Evolutionary conservation across 345 rosid genomes (phyloP), one percentile per base, ranked within the genome.

Genomic region (Melaleuca quinquenervia): DNA sequence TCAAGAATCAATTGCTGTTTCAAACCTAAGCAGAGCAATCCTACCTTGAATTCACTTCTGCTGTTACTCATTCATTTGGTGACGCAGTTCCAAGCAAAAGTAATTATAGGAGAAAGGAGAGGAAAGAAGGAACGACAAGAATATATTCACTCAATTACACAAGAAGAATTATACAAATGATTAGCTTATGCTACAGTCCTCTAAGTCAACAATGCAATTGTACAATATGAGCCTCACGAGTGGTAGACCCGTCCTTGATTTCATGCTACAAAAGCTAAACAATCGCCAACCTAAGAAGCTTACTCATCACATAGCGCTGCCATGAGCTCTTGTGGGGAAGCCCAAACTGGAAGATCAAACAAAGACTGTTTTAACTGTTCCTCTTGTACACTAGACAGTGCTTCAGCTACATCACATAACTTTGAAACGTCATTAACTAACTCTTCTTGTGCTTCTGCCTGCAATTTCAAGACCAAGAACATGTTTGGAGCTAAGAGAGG

Each of bases 391-490:
- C 85, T 84, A 90, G 95, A 94, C 84, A 92, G 83, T 84, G 93
- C 91, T 80, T 97, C 98, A 6, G 94, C 94, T 51, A 90, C 90
- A 84, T 93, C 94, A 83, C 99, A 97, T 62, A 94, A 51, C 86
- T 90, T 92, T 3, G 95, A 91, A 9, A 92, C 88, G 27, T 95
- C 93, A 0, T 52, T 62, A 3, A 97, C 92, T 20, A 93, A 48
- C 5, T 88, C 93, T 89, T 94, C 98, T 64, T 94, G 98, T 7
- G 90, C 87, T 88, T 94, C 96, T 6, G 82, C 95, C 99, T 96
- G 91, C 89, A 85, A 52, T 83, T 62, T 84, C 55, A 83, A 82
- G 22, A 52, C 41, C 44, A 75, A 82, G 82, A 50, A 58, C 52
- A 60, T 54, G 49, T 45, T 50, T 3, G 21, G n/a, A n/a, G 50